phyloP scores from a whole-genome alignment of 2,329 filamentous ascomycete genomes.

The Nothomitra cinnamomea region DNA sequence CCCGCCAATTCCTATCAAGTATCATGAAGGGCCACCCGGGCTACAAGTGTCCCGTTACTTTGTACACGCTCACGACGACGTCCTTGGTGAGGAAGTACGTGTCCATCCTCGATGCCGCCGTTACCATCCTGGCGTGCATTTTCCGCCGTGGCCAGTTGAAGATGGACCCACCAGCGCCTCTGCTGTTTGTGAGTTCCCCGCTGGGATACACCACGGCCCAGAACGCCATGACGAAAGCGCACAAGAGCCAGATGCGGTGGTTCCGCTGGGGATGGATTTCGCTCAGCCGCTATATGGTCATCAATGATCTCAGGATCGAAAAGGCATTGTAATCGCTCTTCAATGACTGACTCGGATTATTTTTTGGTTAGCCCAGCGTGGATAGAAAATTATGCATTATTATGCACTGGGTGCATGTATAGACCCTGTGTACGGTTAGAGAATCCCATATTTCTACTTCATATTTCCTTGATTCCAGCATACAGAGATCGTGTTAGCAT shows the following conservation, averaged over 20 bases:
- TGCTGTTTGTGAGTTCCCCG: conserved; percentile 58
- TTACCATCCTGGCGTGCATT: conserved; percentile 45
- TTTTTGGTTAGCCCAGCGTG: too few relatives aligned
- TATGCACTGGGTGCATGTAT: too few relatives aligned
- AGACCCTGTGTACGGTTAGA: too few relatives aligned
- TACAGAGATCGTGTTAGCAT: too few relatives aligned
- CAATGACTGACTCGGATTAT: too few relatives aligned
- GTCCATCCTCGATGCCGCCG: conserved; percentile 56
- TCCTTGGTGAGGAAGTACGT: conserved; percentile 65
- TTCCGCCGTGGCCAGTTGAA: conserved; percentile 30
- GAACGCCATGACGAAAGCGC: conserved; percentile 74
- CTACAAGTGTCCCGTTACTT: conserved; percentile 54
- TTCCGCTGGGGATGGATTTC: conserved; percentile 94
- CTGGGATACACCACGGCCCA: conserved; percentile 50
- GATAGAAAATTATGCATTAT: too few relatives aligned
- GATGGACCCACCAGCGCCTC: conserved; percentile 33
- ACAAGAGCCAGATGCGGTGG: conserved; percentile 96
- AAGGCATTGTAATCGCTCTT: conserved; percentile 20
- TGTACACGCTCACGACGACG: conserved; percentile 72
- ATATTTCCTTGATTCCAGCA: too few relatives aligned
- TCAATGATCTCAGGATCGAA: conserved; percentile 66
- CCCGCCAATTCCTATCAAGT: conserved; percentile 49
- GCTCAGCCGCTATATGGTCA: conserved; percentile 81
- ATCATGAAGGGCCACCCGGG: conserved; percentile 48
- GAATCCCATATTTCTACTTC: too few relatives aligned